phyloP scores from a whole-genome alignment of 2,329 filamentous ascomycete genomes.

The Colletotrichum brevisporum region DNA sequence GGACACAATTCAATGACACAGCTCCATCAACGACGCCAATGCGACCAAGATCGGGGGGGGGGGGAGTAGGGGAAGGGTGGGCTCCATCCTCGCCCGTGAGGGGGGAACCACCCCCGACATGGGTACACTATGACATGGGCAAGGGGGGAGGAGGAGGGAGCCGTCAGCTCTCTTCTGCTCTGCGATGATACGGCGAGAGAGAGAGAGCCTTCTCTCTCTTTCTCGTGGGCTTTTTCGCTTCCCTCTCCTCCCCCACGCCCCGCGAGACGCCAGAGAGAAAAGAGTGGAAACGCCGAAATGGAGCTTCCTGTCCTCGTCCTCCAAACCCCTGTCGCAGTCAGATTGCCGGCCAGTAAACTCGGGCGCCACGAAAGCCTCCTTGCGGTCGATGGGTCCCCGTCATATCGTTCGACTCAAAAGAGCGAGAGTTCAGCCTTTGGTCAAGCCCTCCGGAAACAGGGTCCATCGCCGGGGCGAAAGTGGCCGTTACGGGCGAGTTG shows the following conservation, averaged over 20 bases:
- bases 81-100: not conserved
- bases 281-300: constrained; percentile 36
- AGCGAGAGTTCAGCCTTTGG: too few species aligned
- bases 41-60: constrained; percentile 35
- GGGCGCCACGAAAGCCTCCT: too few species aligned
- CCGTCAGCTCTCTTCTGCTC: not conserved
- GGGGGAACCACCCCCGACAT: constrained; percentile 4
- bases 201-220: constrained; percentile 4
- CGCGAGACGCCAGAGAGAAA: constrained; percentile 9
- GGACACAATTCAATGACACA: constrained; percentile 40
- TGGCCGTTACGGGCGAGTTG: too few species aligned
- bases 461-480: too few species aligned
- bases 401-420: too few species aligned
- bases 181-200: constrained; percentile 4
- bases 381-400: too few species aligned
- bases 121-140: not conserved
- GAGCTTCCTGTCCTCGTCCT: not conserved
- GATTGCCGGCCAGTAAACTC: not conserved
- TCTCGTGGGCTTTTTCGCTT: not conserved
- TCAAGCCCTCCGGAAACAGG: too few species aligned
- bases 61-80: too few species aligned
- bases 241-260: constrained; percentile 31
- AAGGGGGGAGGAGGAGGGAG: not conserved
- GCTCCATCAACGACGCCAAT: constrained; percentile 31
- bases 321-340: not conserved